Evolutionary conservation across 169 alveolate species (phyloP), one percentile per base, ranked within the genome.

Genomic region (Eimeria maxima): DNA sequence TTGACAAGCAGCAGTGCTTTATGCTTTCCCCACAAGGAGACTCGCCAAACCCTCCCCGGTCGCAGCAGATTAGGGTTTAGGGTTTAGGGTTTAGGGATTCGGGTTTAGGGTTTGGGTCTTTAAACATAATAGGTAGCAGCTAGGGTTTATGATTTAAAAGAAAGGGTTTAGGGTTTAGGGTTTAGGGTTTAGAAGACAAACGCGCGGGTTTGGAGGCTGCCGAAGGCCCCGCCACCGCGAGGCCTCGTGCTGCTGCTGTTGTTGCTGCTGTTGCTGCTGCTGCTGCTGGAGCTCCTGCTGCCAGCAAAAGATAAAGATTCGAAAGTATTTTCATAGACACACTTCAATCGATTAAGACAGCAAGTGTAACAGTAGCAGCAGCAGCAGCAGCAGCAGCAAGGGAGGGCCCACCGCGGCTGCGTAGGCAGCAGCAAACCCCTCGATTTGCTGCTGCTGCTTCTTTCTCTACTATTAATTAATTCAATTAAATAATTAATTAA

Each of bases 21-120:
- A 67, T 20, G 76, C 76, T 14, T 22, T 67, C 76, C 76, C 76
- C 76, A 67, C 76, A 67, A 27, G 76, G 38, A 67, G 76, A 27
- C 76, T 29, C 76, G 38, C 63, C 22, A 13, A 2, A 13, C 63
- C 18, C 63, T 53, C 18, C 22, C 11, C 22, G 63, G 63, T 53
- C 63, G 11, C 63, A 16, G 11, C 63, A 53, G 63, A 16, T 2
- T 53, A 53, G 63, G 63, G 63, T 2, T 53, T 53, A 53, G 63
- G 63, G 63, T 53, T 2, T 53, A 67, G 76, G 76, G 76, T 27
- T 67, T 67, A 67, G 27, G 76, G 76, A 11, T 67, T 67, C 3
- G 27, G 44, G 76, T 27, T 67, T 67, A 22, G 38, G 27, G 27
- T 27, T 67, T 67, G 29, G 38, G 29, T 67, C 42, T 5, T 29